Evolutionary conservation across 1,284 basidiomycete genomes (phyloP).

Genomic region (Cryptococcus deneoformans): DNA sequence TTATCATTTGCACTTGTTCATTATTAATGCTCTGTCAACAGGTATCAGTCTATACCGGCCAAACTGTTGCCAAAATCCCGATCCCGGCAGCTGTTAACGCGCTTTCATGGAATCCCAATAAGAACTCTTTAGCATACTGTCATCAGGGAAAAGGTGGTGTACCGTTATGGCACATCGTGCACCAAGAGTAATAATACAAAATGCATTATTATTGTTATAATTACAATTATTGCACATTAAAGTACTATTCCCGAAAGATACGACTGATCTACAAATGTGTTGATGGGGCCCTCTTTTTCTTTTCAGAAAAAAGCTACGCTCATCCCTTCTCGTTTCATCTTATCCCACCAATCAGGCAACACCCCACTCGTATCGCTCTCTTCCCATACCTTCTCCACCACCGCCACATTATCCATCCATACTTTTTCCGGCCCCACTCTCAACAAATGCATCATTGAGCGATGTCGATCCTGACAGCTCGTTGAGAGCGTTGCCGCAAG

Average conservation of each 20-base stretch:
- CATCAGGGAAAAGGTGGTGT: constrained; percentile 14
- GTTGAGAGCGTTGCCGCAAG: constrained; percentile 22
- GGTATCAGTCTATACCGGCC: constrained; percentile 31
- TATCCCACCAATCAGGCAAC: constrained; percentile 31
- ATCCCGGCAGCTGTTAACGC: constrained; percentile 25
- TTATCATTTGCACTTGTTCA: background rate
- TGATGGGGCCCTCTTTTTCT: constrained; percentile 13
- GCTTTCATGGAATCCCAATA: constrained; percentile 36
- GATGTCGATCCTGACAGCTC: constrained; percentile 20
- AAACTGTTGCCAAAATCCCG: constrained; percentile 26
- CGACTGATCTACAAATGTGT: background rate
- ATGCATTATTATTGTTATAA: background rate
- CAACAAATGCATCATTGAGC: constrained; percentile 20
- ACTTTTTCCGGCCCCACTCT: constrained; percentile 27
- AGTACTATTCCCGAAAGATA: background rate
- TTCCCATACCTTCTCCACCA: constrained; percentile 34
- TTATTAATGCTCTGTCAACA: constrained; percentile 5
- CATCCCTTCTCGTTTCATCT: constrained; percentile 28
- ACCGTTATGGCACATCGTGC: constrained; percentile 32
- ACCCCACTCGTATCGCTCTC: constrained; percentile 27
- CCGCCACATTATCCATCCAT: constrained; percentile 31
- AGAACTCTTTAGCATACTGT: constrained; percentile 36
- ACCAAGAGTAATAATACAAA: constrained; percentile 17
- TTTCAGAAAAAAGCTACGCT: constrained; percentile 24
- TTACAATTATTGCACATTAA: background rate